Evolutionary conservation across 2,329 filamentous ascomycete species (phyloP).

Genomic region (Colletotrichum simmondsii): DNA sequence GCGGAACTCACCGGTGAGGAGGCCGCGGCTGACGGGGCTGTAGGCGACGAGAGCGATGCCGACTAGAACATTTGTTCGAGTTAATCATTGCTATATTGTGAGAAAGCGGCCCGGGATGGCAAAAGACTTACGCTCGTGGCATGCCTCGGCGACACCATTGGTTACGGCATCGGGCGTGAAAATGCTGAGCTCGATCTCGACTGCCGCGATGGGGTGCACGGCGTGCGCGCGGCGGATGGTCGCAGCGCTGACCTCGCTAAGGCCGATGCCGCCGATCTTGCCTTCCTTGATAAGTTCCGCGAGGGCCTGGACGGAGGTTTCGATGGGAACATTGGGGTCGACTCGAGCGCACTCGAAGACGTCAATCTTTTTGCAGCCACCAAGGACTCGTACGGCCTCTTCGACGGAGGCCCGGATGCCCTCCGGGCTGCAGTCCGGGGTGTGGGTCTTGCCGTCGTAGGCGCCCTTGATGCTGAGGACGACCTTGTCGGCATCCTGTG

Average conservation of each 20-base stretch:
- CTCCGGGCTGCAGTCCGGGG: constrained; percentile 47
- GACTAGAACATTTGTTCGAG: too few species aligned
- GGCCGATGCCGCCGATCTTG: constrained; percentile 54
- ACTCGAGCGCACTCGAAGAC: constrained; percentile 62
- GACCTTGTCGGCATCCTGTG: constrained; percentile 65
- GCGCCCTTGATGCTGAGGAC: constrained; percentile 67
- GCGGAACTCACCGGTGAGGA: constrained; percentile 56
- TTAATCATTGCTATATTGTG: too few species aligned
- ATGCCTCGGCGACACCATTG: constrained; percentile 50
- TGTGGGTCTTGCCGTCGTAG: constrained; percentile 37
- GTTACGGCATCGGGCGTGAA: constrained; percentile 51
- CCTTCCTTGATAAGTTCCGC: constrained; percentile 46
- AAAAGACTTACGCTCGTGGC: constrained; percentile 50
- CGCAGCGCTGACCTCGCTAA: constrained; percentile 53
- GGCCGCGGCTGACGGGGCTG: constrained; percentile 49
- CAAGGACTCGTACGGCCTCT: constrained; percentile 12
- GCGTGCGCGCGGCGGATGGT: constrained; percentile 52
- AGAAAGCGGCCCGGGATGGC: constrained; percentile 46
- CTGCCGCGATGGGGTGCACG: constrained; percentile 50
- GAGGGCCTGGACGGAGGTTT: constrained; percentile 45
- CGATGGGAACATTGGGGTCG: constrained; percentile 54
- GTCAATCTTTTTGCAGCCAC: constrained; percentile 61
- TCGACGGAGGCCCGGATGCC: too few species aligned
- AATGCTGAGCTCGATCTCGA: constrained; percentile 58
- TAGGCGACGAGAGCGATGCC: too few species aligned